Conservation (phyloP, 306 rosid species). For the Cicer arietinum region DNA sequence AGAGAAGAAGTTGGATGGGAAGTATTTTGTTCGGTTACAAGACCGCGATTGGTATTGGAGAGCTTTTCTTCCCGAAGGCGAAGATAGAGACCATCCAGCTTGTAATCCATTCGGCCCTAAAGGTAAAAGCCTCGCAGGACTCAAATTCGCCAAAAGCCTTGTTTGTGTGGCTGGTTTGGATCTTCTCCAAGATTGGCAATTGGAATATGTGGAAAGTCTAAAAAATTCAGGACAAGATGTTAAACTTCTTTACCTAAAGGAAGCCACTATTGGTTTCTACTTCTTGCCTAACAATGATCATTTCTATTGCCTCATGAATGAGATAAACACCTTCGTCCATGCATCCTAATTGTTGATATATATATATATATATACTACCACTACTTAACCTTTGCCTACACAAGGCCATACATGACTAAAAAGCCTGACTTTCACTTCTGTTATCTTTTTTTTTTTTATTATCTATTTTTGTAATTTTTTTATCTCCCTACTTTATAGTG, state of each 20-base stretch:
- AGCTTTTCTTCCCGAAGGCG: conserved; percentile 86
- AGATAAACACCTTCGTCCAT: conserved; percentile 70
- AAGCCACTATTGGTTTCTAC: conserved; percentile 94
- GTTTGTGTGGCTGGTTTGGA: conserved; percentile 94
- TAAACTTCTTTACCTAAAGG: conserved; percentile 67
- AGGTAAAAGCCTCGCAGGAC: conserved; percentile 60
- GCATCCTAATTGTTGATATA: conserved; percentile 64
- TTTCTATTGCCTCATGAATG: conserved; percentile 77
- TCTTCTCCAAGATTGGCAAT: conserved; percentile 90
- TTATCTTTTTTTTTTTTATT: conserved; percentile 9
- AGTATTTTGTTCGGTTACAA: conserved; percentile 77
- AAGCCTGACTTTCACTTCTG: conserved; percentile 65
- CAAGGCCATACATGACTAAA: conserved; percentile 65
- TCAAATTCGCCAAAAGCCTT: conserved; percentile 75
- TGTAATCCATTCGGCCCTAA: conserved; percentile 81
- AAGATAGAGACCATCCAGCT: conserved; percentile 86
- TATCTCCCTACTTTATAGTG: conserved; percentile 45
- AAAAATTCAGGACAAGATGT: conserved; percentile 60
- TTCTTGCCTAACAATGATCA: conserved; percentile 89
- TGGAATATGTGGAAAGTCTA: conserved; percentile 78
- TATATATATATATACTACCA: conserved; percentile 46
- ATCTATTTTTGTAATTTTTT: conserved; percentile 32
- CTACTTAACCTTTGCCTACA: conserved; percentile 59
- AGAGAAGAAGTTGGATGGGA: conserved; percentile 73
- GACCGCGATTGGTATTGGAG: conserved; percentile 99